Evolutionary conservation across 441 rosid species (phyloP).

Genomic region (Corymbia citriodora): DNA sequence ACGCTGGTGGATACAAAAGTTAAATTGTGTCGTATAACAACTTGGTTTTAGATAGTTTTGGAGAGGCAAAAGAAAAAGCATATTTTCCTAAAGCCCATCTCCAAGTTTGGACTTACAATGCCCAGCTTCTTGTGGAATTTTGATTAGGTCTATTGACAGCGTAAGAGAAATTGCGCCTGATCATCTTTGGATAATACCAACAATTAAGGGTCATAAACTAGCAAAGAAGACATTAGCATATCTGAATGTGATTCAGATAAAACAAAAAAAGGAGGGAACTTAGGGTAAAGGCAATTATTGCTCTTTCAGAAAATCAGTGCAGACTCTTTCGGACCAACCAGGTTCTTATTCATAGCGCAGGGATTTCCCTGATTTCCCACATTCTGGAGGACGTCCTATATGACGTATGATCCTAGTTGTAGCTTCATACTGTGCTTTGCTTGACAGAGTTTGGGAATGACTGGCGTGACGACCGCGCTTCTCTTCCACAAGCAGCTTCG

Average conservation of each 20-base stretch:
- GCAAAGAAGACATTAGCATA: neutral
- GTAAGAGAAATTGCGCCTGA: neutral
- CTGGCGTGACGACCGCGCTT: neutral
- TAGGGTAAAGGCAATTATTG: neutral
- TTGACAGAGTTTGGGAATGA: neutral
- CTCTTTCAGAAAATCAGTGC: neutral
- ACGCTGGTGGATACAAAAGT: neutral
- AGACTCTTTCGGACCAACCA: neutral
- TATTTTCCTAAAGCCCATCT: neutral
- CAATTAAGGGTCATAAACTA: neutral
- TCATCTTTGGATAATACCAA: neutral
- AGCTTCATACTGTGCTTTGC: neutral
- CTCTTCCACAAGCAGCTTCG: neutral
- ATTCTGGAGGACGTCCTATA: neutral
- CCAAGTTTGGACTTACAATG: neutral
- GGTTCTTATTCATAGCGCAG: neutral
- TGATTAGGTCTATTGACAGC: neutral
- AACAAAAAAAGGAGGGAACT: neutral
- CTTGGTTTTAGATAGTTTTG: neutral
- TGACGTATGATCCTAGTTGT: neutral
- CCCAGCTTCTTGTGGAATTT: neutral
- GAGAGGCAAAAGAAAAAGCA: neutral
- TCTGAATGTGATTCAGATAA: neutral
- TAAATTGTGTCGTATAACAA: neutral
- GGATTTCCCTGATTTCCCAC: neutral